A percentile compares a stretch with the other conserved stretches of the same genome.
Evolutionary conservation across 1,284 basidiomycete species (phyloP).

Genomic region (Leucoagaricus sp.): DNA sequence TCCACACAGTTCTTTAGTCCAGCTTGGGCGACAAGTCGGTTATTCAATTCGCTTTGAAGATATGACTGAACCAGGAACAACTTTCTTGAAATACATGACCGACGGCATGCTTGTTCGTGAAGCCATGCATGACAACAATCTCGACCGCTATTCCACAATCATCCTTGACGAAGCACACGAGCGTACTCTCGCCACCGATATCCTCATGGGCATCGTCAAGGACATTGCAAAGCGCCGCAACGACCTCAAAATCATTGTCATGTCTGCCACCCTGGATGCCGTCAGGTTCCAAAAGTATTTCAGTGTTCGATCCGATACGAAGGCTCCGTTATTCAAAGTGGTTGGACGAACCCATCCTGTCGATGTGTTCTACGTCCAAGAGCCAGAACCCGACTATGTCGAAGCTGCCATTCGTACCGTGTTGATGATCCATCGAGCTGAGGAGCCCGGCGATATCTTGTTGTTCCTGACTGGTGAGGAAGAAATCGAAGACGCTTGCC

Average conservation of each 20-base stretch:
- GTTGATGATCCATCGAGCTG: constrained; percentile 96
- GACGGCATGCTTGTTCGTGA: constrained; percentile 98
- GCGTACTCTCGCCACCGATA: constrained; percentile 96
- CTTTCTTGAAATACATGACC: constrained; percentile 98
- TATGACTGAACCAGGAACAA: constrained; percentile 89
- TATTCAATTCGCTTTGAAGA: constrained; percentile 99
- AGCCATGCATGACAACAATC: constrained; percentile 94
- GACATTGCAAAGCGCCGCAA: constrained; percentile 76
- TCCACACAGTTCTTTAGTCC: constrained; percentile 56
- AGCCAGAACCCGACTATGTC: constrained; percentile 95
- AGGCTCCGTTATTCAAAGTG: constrained; percentile 92
- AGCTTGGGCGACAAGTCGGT: constrained; percentile 92
- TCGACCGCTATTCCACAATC: constrained; percentile 92
- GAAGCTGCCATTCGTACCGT: constrained; percentile 97
- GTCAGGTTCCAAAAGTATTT: constrained; percentile 98
- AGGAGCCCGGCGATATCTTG: constrained; percentile 92
- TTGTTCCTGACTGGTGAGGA: constrained; percentile 98
- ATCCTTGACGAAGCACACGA: constrained; percentile 99
- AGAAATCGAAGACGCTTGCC: constrained; percentile 96
- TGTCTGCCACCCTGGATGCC: constrained; percentile 98
- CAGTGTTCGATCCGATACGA: constrained; percentile 52
- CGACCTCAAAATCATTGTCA: constrained; percentile 97
- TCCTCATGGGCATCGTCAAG: constrained; percentile 93
- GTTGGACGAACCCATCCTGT: constrained; percentile 97
- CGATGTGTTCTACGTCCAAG: constrained; percentile 95